Evolutionary conservation across 768 basidiomycete genomes (phyloP).

Genomic region (Naganishia onofrii): DNA sequence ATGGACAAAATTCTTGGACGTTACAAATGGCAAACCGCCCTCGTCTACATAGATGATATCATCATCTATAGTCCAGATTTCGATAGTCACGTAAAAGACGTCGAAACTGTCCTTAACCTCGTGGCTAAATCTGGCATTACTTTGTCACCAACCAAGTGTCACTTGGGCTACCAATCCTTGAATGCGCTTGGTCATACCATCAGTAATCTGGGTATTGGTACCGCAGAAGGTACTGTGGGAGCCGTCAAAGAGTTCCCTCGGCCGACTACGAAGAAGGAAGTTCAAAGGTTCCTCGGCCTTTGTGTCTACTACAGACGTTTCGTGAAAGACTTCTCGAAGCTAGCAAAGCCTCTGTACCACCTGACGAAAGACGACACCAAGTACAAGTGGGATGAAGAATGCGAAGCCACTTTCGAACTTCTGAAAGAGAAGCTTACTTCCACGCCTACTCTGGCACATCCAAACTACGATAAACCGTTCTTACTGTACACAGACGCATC

Average conservation of each 20-base stretch:
- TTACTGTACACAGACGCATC: slow-evolving; percentile 1
- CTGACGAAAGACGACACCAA: slow-evolving; percentile 25
- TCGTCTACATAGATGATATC: slow-evolving; percentile 25
- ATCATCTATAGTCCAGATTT: slow-evolving; percentile 5
- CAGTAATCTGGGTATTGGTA: not conserved
- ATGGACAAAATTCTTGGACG: slow-evolving; percentile 10
- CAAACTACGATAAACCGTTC: not conserved
- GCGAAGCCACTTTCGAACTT: not conserved
- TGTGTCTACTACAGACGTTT: slow-evolving; percentile 39
- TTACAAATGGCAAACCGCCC: not conserved
- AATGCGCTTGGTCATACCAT: not conserved
- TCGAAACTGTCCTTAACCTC: not conserved
- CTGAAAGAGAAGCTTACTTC: too few species aligned
- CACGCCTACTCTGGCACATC: too few species aligned
- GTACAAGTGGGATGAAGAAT: slow-evolving; percentile 21
- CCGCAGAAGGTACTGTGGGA: not conserved
- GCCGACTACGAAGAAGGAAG: not conserved
- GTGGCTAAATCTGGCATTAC: not conserved
- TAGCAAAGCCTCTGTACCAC: slow-evolving; percentile 27
- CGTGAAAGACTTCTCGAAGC: slow-evolving; percentile 34
- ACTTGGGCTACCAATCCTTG: slow-evolving; percentile 9
- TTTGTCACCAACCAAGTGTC: slow-evolving; percentile 7
- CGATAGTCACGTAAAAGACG: slow-evolving; percentile 43
- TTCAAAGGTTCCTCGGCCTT: too few species aligned
- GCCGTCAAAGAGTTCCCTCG: not conserved